These are phyloP conservation scores for Bimuria novae-zelandiae DNA, from an alignment of 2,329 filamentous ascomycete genomes.

Conservation along the genomic window DNA sequence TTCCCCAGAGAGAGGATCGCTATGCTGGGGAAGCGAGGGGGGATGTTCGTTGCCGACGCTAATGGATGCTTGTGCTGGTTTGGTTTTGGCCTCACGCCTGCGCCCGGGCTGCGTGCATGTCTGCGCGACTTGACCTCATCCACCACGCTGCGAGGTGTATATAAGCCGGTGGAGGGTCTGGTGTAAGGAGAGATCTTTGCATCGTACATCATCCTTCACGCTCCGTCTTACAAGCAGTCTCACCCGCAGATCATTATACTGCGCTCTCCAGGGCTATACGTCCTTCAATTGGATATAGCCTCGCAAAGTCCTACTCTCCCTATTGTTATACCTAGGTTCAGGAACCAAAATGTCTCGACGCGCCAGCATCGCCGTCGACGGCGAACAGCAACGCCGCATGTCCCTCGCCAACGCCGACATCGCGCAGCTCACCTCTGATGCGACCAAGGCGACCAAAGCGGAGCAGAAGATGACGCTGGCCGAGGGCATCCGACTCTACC, in stretches of 20 bases:
- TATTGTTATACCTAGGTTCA: not conserved
- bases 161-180: slow-evolving; percentile 4
- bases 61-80: too few relatives aligned
- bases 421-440: slow-evolving; percentile 33
- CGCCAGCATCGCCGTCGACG: slow-evolving; percentile 39
- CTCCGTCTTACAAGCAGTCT: too few relatives aligned
- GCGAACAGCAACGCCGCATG: slow-evolving; percentile 36
- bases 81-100: slow-evolving; percentile 23
- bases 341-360: slow-evolving; percentile 34
- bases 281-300: too few relatives aligned
- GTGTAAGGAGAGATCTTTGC: not conserved
- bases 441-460: slow-evolving; percentile 47
- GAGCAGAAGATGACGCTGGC: slow-evolving; percentile 60
- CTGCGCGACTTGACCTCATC: slow-evolving; percentile 4
- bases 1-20: too few relatives aligned
- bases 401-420: slow-evolving; percentile 35
- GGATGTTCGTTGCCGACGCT: slow-evolving; percentile 24
- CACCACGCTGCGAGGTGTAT: slow-evolving; percentile 13
- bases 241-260: too few relatives aligned
- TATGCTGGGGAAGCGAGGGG: too few relatives aligned
- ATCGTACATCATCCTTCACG: too few relatives aligned
- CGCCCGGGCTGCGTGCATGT: too few relatives aligned
- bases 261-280: too few relatives aligned
- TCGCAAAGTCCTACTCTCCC: not conserved
- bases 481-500: slow-evolving; percentile 79